A percentile compares a stretch with the other conserved stretches of the same genome.
Evolutionary conservation across 768 basidiomycete species (phyloP).

Genomic region (Amanita inopinata): DNA sequence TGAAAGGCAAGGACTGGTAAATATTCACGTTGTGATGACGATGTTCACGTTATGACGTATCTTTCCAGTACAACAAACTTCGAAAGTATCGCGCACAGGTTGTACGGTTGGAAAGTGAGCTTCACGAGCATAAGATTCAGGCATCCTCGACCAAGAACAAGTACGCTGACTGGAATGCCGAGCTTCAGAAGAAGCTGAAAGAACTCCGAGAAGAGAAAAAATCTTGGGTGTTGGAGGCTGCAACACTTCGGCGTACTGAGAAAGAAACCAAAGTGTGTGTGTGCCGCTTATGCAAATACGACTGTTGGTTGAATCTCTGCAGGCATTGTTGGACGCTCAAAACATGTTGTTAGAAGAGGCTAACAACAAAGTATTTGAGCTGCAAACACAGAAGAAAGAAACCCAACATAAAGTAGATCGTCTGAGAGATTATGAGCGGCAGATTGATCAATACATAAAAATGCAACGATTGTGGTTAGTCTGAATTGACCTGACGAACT

Average conservation of each 20-base stretch:
- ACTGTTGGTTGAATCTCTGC: constrained; percentile 1
- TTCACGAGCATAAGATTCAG: constrained; percentile 65
- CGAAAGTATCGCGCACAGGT: constrained; percentile 69
- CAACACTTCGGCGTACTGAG: constrained; percentile 55
- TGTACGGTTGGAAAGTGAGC: constrained; percentile 52
- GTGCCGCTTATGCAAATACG: not conserved
- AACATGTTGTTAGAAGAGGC: constrained; percentile 61
- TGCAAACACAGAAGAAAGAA: constrained; percentile 71
- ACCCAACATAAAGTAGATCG: constrained; percentile 74
- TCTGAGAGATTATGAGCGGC: constrained; percentile 76
- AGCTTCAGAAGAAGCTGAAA: constrained; percentile 68
- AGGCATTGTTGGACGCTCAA: constrained; percentile 67
- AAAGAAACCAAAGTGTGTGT: constrained; percentile 54
- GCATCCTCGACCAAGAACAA: constrained; percentile 66
- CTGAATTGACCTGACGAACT: not conserved
- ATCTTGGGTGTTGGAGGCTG: constrained; percentile 63
- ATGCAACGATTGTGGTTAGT: constrained; percentile 73
- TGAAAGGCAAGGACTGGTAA: constrained; percentile 73
- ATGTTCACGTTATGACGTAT: not conserved
- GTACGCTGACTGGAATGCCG: constrained; percentile 76
- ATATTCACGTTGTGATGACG: constrained; percentile 14
- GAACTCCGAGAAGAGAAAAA: constrained; percentile 75
- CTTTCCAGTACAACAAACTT: constrained; percentile 64
- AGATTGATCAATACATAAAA: constrained; percentile 73
- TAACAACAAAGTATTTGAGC: constrained; percentile 52